Percentiles rank a stretch among this genome's conserved stretches.
These are phyloP conservation scores for Trichosporon sp. DNA, from an alignment of 1,284 basidiomycete genomes.

Conservation along the genomic window DNA sequence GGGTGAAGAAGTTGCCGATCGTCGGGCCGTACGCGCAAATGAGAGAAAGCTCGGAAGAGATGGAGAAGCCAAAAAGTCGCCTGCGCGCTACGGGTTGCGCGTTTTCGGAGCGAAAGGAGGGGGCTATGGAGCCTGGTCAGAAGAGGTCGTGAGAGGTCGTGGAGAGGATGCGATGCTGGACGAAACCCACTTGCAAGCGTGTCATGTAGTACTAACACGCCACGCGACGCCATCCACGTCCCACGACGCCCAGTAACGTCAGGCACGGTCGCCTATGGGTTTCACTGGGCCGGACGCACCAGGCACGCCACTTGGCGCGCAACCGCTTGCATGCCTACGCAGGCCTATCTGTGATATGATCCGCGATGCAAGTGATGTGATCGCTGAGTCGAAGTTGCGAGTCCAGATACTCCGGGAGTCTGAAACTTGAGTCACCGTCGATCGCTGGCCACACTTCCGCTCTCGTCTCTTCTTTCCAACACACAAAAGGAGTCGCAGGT, in stretches of 20 bases:
- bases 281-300: neutral
- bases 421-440: neutral
- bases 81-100: neutral
- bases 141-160: neutral
- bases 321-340: neutral
- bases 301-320: neutral
- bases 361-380: neutral
- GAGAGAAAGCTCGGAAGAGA: neutral
- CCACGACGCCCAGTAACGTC: neutral
- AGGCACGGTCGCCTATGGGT: neutral
- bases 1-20: conserved; percentile 6
- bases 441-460: neutral
- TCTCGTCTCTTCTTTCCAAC: neutral
- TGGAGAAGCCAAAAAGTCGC: neutral
- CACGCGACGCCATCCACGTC: conserved; percentile 1
- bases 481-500: neutral
- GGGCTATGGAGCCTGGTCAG: neutral
- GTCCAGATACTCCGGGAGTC: neutral
- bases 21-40: conserved; percentile 10
- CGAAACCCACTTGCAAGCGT: neutral
- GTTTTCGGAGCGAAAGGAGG: neutral
- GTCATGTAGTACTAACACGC: neutral
- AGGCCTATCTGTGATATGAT: neutral
- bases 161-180: neutral
- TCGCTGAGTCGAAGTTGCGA: conserved; percentile 2